A percentile compares a stretch with the other conserved stretches of the same genome.
Evolutionary conservation across 2,329 filamentous ascomycete species (phyloP).

Genomic region (Clonostachys sp.): DNA sequence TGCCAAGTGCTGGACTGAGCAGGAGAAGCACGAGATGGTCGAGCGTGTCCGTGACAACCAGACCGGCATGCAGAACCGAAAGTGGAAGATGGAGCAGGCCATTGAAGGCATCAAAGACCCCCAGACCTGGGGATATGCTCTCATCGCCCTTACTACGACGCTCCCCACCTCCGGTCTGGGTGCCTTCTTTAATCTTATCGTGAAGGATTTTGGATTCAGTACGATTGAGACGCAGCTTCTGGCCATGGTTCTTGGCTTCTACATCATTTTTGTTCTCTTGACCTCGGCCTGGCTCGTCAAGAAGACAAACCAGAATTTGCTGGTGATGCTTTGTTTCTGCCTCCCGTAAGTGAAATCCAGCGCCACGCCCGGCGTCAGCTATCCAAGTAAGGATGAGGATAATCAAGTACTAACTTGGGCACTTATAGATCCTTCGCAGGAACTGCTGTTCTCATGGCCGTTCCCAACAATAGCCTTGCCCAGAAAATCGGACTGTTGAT

Average conservation of each 20-base stretch:
- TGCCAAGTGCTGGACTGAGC: conserved; percentile 62
- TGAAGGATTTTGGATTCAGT: conserved; percentile 57
- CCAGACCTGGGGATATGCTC: conserved; percentile 60
- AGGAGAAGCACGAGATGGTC: conserved; percentile 60
- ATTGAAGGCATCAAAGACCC: conserved; percentile 57
- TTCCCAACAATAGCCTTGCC: conserved; percentile 50
- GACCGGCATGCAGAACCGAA: conserved; percentile 55
- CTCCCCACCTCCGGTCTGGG: conserved; percentile 72
- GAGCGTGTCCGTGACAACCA: conserved; percentile 57
- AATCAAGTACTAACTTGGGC: conserved; percentile 2
- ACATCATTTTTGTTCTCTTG: conserved; percentile 68
- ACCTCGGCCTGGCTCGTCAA: conserved; percentile 63
- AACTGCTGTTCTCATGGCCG: conserved; percentile 67
- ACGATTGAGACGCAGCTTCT: conserved; percentile 62
- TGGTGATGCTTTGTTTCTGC: conserved; percentile 52
- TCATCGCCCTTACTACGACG: conserved; percentile 67
- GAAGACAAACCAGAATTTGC: conserved; percentile 63
- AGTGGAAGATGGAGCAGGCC: conserved; percentile 40
- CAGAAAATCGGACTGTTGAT: conserved; percentile 65
- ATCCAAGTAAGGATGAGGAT: neutral
- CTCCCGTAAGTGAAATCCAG: conserved; percentile 45
- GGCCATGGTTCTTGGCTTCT: conserved; percentile 70
- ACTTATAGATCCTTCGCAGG: conserved; percentile 58
- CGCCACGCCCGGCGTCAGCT: neutral
- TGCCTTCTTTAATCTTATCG: conserved; percentile 71